phyloP scores from a whole-genome alignment of 768 basidiomycete genomes.

The Lentinula detonsa region DNA sequence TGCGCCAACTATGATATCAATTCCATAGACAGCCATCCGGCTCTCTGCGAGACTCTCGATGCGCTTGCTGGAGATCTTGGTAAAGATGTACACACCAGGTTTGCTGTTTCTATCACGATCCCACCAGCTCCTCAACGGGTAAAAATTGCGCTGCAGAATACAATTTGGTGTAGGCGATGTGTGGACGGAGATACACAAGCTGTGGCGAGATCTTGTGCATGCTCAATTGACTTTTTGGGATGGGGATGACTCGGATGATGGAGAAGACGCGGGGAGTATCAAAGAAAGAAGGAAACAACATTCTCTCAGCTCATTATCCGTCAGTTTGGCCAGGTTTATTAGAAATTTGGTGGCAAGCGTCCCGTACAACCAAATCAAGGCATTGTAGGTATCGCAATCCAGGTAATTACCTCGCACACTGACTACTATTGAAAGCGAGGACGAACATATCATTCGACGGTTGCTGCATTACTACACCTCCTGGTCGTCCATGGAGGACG shows the following conservation, averaged over 20 bases:
- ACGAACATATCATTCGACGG: constrained; percentile 64
- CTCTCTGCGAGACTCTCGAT: constrained; percentile 34
- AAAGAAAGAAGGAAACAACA: constrained; percentile 23
- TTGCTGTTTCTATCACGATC: not conserved
- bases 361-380: constrained; percentile 60
- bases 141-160: not conserved
- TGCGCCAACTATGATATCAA: constrained; percentile 34
- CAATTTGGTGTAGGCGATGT: constrained; percentile 17
- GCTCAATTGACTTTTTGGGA: constrained; percentile 48
- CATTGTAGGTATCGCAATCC: constrained; percentile 51
- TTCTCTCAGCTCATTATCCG: constrained; percentile 33
- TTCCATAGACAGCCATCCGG: constrained; percentile 12
- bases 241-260: constrained; percentile 38
- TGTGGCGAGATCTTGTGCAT: constrained; percentile 50
- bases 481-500: constrained; percentile 63
- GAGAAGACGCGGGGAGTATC: constrained; percentile 19
- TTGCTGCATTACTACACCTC: constrained; percentile 73
- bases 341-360: constrained; percentile 80
- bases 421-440: constrained; percentile 37
- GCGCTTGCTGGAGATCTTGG: constrained; percentile 45
- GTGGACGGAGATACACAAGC: constrained; percentile 47
- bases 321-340: constrained; percentile 68
- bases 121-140: not conserved
- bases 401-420: not conserved
- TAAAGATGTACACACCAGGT: constrained; percentile 35